phyloP scores from a whole-genome alignment of 164 flowering plant species.

The Stephania japonica region DNA sequence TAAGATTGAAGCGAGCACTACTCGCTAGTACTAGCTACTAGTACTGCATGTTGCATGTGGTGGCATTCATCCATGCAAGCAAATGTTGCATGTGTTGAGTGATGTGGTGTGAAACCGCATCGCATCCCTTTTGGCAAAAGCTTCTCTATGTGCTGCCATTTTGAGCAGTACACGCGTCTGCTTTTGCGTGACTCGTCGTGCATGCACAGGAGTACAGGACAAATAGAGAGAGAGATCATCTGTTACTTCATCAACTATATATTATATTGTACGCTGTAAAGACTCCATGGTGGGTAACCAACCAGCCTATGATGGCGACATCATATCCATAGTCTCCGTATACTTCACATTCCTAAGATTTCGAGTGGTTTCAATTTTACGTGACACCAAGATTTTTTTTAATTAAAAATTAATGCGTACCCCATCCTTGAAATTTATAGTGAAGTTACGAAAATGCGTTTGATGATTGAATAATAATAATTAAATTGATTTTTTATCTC shows the following conservation, averaged over 20 bases:
- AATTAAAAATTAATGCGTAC: no score
- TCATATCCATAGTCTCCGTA: no score
- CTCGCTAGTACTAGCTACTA: no score
- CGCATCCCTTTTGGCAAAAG: not conserved
- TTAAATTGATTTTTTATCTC: no score
- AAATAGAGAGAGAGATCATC: no score
- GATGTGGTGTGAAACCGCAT: not conserved
- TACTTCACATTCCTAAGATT: not conserved
- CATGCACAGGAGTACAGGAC: not conserved
- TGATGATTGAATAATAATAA: no score
- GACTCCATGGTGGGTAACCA: no score
- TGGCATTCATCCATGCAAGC: not conserved
- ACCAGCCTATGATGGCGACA: no score
- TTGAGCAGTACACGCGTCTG: not conserved
- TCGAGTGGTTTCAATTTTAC: not conserved
- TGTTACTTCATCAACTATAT: not conserved
- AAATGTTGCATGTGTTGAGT: not conserved
- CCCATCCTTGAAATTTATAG: no score
- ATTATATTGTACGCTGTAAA: not conserved
- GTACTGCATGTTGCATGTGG: not conserved
- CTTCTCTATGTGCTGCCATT: constrained; percentile 1
- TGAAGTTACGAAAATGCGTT: no score
- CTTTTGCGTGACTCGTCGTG: not conserved
- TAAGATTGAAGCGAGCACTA: not conserved
- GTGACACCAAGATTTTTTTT: not conserved